Percentiles rank a stretch among this genome's conserved stretches.
phyloP scores from a whole-genome alignment of 495 filamentous ascomycete species.

The Poronia punctata region DNA sequence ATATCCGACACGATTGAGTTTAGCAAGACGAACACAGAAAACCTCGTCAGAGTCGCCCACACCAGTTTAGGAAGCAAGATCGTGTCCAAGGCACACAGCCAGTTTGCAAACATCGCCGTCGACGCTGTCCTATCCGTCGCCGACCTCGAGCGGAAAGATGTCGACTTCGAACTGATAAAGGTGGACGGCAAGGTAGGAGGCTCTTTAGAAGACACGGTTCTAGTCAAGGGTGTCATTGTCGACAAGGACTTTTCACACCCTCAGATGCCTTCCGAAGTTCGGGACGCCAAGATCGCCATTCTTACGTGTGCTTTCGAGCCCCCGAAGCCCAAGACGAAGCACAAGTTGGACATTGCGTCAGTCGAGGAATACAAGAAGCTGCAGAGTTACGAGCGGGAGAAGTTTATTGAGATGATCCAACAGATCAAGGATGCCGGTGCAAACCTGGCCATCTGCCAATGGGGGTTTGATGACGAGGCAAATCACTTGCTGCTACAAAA shows the following conservation, averaged over 20 bases:
- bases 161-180: constrained; percentile 99
- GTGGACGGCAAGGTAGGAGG: constrained; percentile 98
- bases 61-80: constrained; percentile 98
- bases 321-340: constrained; percentile 99
- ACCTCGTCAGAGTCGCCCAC: constrained; percentile 87
- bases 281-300: constrained; percentile 93
- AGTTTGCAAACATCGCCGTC: constrained; percentile 94
- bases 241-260: constrained; percentile 99
- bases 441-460: constrained; percentile 97
- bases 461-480: constrained; percentile 99
- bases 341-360: constrained; percentile 95
- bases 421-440: constrained; percentile 96
- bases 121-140: constrained; percentile 96
- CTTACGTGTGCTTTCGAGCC: constrained; percentile 98
- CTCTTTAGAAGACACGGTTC: constrained; percentile 83
- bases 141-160: constrained; percentile 91
- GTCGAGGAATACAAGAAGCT: constrained; percentile 97
- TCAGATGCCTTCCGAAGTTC: constrained; percentile 93
- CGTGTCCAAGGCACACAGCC: constrained; percentile 96
- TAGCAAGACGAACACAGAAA: constrained; percentile 63
- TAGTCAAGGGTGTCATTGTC: constrained; percentile 96
- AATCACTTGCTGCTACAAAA: constrained; percentile 96
- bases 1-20: constrained; percentile 92
- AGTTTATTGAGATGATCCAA: constrained; percentile 97
- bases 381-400: constrained; percentile 88